These are phyloP conservation scores for Prunus dulcis DNA, from an alignment of 306 rosid genomes.

Conservation along the genomic window DNA sequence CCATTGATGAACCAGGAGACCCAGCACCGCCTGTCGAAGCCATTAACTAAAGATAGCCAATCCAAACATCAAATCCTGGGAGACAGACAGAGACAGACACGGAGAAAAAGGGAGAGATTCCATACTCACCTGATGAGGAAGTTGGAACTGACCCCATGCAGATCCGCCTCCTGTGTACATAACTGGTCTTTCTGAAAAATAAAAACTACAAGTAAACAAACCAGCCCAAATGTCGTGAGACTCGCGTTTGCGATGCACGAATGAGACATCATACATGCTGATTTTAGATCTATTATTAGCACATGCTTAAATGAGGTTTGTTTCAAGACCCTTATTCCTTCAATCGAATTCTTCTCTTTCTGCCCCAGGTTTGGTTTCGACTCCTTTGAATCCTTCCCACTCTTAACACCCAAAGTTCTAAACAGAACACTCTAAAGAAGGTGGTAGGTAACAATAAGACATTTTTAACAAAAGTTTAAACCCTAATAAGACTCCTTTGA, in stretches of 20 bases:
- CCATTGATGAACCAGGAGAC: conserved; percentile 41
- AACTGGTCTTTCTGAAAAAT: conserved; percentile 62
- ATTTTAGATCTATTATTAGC: background rate
- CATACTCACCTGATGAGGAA: conserved; percentile 62
- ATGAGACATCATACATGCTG: background rate
- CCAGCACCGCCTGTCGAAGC: conserved; percentile 31
- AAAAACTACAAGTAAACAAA: conserved; percentile 4
- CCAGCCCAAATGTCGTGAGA: background rate
- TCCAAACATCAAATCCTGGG: background rate
- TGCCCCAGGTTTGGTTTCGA: background rate
- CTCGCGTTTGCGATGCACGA: background rate
- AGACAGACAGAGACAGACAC: background rate
- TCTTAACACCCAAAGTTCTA: background rate
- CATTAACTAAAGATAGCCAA: conserved; percentile 35
- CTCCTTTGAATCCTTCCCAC: background rate
- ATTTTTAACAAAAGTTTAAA: too few species aligned
- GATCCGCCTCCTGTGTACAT: conserved; percentile 51
- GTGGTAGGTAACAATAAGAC: too few species aligned
- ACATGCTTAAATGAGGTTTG: background rate
- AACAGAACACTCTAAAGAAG: too few species aligned
- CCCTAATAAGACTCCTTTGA: background rate
- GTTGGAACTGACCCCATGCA: conserved; percentile 54
- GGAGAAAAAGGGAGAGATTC: background rate
- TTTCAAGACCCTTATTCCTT: background rate
- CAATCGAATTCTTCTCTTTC: background rate